Evolutionary conservation across 805 yeast genomes (phyloP), one percentile per base, ranked within the genome.

Genomic region (Brettanomyces anomalus): DNA sequence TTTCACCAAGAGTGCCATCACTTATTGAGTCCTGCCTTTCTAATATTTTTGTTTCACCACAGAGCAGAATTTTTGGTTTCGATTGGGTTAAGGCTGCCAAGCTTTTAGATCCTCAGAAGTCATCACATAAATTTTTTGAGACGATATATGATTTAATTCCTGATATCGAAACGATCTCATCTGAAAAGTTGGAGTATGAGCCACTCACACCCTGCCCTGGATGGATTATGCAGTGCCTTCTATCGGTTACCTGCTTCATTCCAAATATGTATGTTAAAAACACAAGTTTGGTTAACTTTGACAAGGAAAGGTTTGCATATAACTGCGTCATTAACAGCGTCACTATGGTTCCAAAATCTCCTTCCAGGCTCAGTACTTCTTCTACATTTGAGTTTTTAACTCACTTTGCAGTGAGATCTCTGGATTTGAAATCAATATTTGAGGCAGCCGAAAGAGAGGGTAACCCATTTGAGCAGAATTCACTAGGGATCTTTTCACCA

Each of bases 161-260:
- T 18, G 51, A 61, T 3, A 49, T 43, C 13, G 40, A 40, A 19
- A 30, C 38, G 2, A 33, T 47, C 11, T 44, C 50, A 32, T 28
- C 39, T 11, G 40, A 45, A 31, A 5, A 51, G 20, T 26, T 30
- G 7, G 47, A 70, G 42, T 71, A 79, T 0, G 33, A 10, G 8
- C 36, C 18, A 5, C 64, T 85, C 40, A 76, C 87, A 5, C 93
- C 95, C 2, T 89, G 96, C 55, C 76, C 87, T 46, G 97, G 97
- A 10, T 90, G 97, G 97, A 68, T 87, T 40, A 67, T 83, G 19
- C 90, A 84, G 52, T 77, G 94, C 47, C 64, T 90, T 48, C 57
- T 88, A 43, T 95, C 85, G 54, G 76, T 81, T 46, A 77, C 81
- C 1, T 79, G 83, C 48, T 80, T 74, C 54, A 79, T 87, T 41